Conservation (phyloP, 2,329 filamentous ascomycete species). For the Lojkania enalia region DNA sequence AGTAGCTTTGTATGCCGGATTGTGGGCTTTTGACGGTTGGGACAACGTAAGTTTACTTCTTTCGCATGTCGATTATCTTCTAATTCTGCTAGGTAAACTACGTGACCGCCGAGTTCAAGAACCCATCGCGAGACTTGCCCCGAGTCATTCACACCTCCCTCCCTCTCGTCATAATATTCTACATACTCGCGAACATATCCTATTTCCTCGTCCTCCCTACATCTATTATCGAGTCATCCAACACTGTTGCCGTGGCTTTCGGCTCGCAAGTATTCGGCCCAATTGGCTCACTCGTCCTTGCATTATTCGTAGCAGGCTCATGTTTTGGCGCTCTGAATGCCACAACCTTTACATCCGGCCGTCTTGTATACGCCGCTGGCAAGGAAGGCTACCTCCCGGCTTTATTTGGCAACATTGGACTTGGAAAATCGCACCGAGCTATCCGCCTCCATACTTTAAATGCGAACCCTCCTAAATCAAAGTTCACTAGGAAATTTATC, state of each 20-base stretch:
- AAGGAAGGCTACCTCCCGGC: slow-evolving; percentile 92
- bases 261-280: slow-evolving; percentile 87
- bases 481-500: slow-evolving; percentile 27
- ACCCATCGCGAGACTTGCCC: slow-evolving; percentile 85
- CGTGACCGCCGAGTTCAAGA: slow-evolving; percentile 94
- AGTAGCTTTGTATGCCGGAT: slow-evolving; percentile 88
- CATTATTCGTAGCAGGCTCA: slow-evolving; percentile 84
- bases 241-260: slow-evolving; percentile 96
- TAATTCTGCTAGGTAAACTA: slow-evolving; percentile 76
- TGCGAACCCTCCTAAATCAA: slow-evolving; percentile 21
- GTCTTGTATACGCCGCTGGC: slow-evolving; percentile 89
- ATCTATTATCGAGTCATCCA: slow-evolving; percentile 77
- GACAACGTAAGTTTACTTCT: slow-evolving; percentile 74
- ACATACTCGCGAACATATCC: slow-evolving; percentile 86
- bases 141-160: slow-evolving; percentile 96
- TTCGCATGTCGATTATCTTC: not conserved
- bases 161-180: slow-evolving; percentile 87
- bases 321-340: slow-evolving; percentile 96
- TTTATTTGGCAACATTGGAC: slow-evolving; percentile 80
- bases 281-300: slow-evolving; percentile 78
- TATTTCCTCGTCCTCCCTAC: slow-evolving; percentile 93
- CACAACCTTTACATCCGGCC: slow-evolving; percentile 88
- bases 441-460: slow-evolving; percentile 38
- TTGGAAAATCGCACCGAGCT: slow-evolving; percentile 53
- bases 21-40: slow-evolving; percentile 99